Evolutionary conservation across 805 yeast species (phyloP), one percentile per base, ranked within the genome.

Genomic region (Blastobotrys chiropterorum): DNA sequence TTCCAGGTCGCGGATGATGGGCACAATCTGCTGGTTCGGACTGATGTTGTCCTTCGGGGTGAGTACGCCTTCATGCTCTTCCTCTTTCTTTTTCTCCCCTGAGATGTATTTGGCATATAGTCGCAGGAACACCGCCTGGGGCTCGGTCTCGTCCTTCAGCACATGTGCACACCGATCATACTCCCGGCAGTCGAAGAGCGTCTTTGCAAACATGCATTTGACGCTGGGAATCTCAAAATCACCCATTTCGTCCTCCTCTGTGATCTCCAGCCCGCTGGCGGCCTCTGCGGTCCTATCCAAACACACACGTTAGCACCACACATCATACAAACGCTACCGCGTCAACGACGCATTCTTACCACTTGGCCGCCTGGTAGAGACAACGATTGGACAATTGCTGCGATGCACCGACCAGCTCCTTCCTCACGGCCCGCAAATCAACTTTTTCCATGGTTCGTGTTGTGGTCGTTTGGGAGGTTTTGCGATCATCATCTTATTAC

Each of bases 141-240:
- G 40, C 2, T 82, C 72, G 48, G 81, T 73, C 17, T 59, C 64
- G 14, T 74, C 73, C 51, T 73, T 73, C 52, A 94, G 69, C 13
- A 74, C 75, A 58, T 74, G 72, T 3, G 85, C 80, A 52, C 90
- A 86, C 22, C 98, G 70, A 52, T 84, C 92, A 63, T 83, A 92
- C 67, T 94, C 98, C 60, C 85, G 83, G 62, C 88, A 81, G 61
- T 81, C 85, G 72, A 92, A 88, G 62, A 86, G 83, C 0, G 86
- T 66, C 50, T 81, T 79, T 0, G 92, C 97, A 22, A 88, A 70
- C 14, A 79, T 57, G 22, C 85, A 68, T 53, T 70, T 78, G 75
- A 52, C 81, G 82, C 47, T 52, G 44, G 21, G n/a, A 8, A n/a
- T n/a, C 14, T 48, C 51, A 19, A 41, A 11, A 13, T 17, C 15